These are phyloP conservation scores for Podospora pseudoanserina DNA, from an alignment of 495 filamentous ascomycete species.

Conservation along the genomic window DNA sequence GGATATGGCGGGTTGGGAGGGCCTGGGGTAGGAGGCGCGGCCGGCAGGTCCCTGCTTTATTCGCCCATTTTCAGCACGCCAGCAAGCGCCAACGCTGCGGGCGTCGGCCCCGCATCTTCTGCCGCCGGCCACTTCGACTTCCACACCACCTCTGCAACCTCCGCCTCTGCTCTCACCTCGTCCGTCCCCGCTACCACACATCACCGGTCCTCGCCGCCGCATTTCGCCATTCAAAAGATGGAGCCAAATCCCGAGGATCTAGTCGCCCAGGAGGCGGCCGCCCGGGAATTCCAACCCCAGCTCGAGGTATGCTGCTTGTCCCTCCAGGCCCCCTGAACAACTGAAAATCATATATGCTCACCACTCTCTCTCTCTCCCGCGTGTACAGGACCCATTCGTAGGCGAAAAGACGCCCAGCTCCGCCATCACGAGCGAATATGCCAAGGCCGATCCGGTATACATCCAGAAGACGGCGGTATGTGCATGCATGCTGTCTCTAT, in stretches of 20 bases:
- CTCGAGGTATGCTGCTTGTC: constrained; percentile 50
- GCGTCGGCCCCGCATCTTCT: constrained; percentile 34
- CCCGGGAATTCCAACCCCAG: constrained; percentile 62
- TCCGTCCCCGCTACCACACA: constrained; percentile 24
- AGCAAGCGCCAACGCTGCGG: constrained; percentile 18
- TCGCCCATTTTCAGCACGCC: constrained; percentile 28
- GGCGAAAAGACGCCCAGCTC: constrained; percentile 73
- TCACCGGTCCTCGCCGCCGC: constrained; percentile 13
- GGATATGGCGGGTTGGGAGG: constrained; percentile 17
- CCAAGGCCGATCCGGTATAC: constrained; percentile 81
- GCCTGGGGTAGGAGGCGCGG: constrained; percentile 20
- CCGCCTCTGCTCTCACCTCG: constrained; percentile 25
- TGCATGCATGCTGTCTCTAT: constrained; percentile 19
- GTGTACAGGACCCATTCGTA: constrained; percentile 73
- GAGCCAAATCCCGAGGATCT: constrained; percentile 40
- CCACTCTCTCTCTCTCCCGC: constrained; percentile 8
- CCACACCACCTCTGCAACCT: constrained; percentile 28
- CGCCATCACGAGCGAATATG: constrained; percentile 80
- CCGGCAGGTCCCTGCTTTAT: constrained; percentile 23
- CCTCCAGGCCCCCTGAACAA: no score
- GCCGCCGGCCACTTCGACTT: constrained; percentile 26
- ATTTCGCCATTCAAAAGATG: constrained; percentile 36
- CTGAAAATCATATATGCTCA: constrained; percentile 10
- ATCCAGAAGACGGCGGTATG: constrained; percentile 78
- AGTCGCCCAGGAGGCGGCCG: constrained; percentile 52